Percentiles rank a stretch among this genome's conserved stretches.
Conservation (phyloP, 2,329 filamentous ascomycete genomes). For the Epicoccum sorghinum region DNA sequence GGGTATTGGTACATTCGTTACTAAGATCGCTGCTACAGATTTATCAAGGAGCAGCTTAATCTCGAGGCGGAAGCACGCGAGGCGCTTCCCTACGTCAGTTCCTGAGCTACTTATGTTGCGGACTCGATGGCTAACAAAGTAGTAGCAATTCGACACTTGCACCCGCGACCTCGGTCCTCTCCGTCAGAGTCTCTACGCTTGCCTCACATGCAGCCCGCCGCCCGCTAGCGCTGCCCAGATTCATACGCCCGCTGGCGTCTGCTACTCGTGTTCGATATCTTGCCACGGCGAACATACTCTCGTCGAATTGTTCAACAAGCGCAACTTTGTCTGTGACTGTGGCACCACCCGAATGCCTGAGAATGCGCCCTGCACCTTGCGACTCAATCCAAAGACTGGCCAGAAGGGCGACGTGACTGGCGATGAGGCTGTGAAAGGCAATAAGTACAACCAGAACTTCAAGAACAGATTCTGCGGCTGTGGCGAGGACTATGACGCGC, state of each 20-base stretch:
- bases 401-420: conserved; percentile 77
- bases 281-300: conserved; percentile 95
- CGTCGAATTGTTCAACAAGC: conserved; percentile 94
- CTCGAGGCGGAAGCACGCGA: conserved; percentile 96
- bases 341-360: conserved; percentile 80
- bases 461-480: conserved; percentile 92
- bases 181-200: conserved; percentile 88
- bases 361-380: conserved; percentile 75
- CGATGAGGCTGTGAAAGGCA: conserved; percentile 72
- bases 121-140: conserved; percentile 19
- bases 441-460: conserved; percentile 97
- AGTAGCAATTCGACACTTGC: conserved; percentile 88
- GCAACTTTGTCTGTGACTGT: conserved; percentile 95
- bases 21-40: conserved; percentile 58
- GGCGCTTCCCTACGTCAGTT: conserved; percentile 83
- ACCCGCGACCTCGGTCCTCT: conserved; percentile 88
- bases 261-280: conserved; percentile 95
- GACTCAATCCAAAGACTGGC: conserved; percentile 74
- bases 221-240: conserved; percentile 66
- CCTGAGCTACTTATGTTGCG: conserved; percentile 1
- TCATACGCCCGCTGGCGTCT: conserved; percentile 80
- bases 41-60: conserved; percentile 85
- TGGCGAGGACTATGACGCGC: conserved; percentile 82
- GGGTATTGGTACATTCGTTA: too few species aligned
- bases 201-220: conserved; percentile 88